Conservation (phyloP, 2,329 filamentous ascomycete species). For the Hymenoscyphus fraxineus region DNA sequence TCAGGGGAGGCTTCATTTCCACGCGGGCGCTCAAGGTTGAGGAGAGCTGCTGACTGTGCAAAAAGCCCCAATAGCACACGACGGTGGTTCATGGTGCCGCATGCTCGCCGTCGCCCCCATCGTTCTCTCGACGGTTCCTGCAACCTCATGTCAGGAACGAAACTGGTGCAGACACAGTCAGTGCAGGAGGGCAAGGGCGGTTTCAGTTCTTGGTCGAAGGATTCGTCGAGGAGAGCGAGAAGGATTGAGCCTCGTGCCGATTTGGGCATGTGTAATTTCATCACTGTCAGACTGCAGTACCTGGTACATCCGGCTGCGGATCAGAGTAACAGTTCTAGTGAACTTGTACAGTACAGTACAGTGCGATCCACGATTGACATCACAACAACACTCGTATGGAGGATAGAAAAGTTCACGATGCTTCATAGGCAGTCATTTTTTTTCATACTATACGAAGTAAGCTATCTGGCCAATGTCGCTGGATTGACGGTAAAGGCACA, state of each 20-base stretch:
- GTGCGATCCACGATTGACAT: neutral
- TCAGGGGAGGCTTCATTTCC: constrained; percentile 7
- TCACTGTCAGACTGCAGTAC: neutral
- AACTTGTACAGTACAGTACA: neutral
- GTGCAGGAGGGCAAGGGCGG: neutral
- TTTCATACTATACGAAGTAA: neutral
- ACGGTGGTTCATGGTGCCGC: neutral
- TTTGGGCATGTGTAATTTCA: neutral
- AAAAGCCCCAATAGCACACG: neutral
- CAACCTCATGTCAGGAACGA: constrained; percentile 6
- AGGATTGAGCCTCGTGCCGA: constrained; percentile 2
- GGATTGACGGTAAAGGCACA: neutral
- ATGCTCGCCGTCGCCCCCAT: neutral
- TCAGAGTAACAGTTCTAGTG: neutral
- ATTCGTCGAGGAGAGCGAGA: neutral
- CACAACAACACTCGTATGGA: neutral
- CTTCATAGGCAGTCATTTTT: neutral
- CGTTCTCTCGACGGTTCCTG: neutral
- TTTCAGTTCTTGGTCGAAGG: neutral
- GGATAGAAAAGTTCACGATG: neutral
- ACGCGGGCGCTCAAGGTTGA: constrained; percentile 1
- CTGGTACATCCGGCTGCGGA: neutral
- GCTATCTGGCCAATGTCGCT: neutral
- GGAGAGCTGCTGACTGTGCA: neutral
- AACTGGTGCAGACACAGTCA: neutral